Base-by-base conservation (phyloP, 2,329 filamentous ascomycete genomes). In the Trichoderma sp. region DNA sequence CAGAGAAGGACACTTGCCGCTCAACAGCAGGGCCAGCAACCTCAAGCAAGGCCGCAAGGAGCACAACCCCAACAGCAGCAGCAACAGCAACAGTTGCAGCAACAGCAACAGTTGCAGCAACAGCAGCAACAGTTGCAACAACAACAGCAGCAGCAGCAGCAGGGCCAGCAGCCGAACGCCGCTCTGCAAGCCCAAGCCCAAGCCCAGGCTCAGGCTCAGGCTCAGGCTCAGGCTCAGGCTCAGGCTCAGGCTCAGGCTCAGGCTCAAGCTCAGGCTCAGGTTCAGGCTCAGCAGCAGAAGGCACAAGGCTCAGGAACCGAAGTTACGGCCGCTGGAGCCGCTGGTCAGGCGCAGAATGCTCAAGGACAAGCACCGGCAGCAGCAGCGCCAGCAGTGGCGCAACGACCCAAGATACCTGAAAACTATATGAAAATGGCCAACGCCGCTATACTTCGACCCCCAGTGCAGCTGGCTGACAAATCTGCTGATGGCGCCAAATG, bases 391-490 rank as follows among this genome's bases (percentile, higher is more conserved):
- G 72, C 74, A 4, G 61, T 74, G 7, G 69, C 75, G 1, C 75
- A 76, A 62, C 76, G 75, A 65, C 72, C 73, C 24, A 81, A 78
- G 71, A 74, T 84, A 4, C 81, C 83, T 0, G 79, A 83, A 0
- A 78, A 81, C 29, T 81, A 88, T 43, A 72, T 84, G 68, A 77
- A 82, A 5, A 84, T 86, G 70, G 78, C 87, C 24, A 83, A 78
- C 19, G 80, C 82, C 67, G 83, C 87, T 73, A 80, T 79, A 2
- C 87, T 84, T 72, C 77, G 80, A 16, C 76, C 83, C 1, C 84
- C 84, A 0, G 73, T 80, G 0, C 76, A 79, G n/a, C 65, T 86
- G 0, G 74, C 77, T 0, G 81, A 83, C 19, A 84, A 83, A 70
- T 74, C 77, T 19, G 78, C 80, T 0, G 81, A 84, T n/a, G 79